Percentiles rank a stretch among this genome's conserved stretches.
Evolutionary conservation across 2,329 filamentous ascomycete species (phyloP).

Genomic region (Colletotrichum lentis): DNA sequence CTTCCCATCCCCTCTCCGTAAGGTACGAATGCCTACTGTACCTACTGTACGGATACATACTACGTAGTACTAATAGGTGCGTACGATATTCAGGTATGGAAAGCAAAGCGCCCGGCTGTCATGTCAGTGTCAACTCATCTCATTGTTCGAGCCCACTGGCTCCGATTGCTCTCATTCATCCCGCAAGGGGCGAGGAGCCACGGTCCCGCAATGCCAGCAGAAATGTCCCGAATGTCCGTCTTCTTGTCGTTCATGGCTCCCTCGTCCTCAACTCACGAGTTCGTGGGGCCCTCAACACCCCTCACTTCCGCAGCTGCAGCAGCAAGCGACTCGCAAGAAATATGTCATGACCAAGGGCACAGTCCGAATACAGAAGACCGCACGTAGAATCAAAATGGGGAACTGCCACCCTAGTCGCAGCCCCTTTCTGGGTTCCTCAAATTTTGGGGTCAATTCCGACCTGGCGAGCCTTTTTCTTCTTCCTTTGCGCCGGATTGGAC

Average conservation of each 20-base stretch:
- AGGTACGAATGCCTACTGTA: not conserved
- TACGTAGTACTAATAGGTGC: too few relatives aligned
- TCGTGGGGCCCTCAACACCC: not conserved
- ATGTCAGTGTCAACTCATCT: slow-evolving; percentile 13
- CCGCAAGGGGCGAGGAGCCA: not conserved
- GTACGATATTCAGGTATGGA: not conserved
- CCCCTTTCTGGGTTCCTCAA: slow-evolving; percentile 29
- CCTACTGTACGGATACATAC: too few relatives aligned
- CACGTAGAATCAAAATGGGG: slow-evolving; percentile 26
- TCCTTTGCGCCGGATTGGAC: not conserved
- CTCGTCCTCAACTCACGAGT: not conserved
- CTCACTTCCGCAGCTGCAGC: not conserved
- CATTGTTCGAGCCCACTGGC: not conserved
- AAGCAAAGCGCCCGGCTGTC: slow-evolving; percentile 1
- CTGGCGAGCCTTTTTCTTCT: not conserved
- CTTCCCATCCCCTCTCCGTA: slow-evolving; percentile 21
- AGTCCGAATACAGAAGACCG: slow-evolving; percentile 21
- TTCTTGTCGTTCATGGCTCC: not conserved
- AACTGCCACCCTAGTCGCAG: slow-evolving; percentile 17
- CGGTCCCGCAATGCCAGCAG: not conserved
- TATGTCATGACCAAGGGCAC: slow-evolving; percentile 19
- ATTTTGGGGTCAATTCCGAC: slow-evolving; percentile 16
- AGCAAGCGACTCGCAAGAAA: slow-evolving; percentile 1
- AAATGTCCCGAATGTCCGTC: not conserved
- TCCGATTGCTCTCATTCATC: not conserved